Base-by-base conservation (phyloP, 2,329 filamentous ascomycete genomes). In the Periconia macrospinosa region DNA sequence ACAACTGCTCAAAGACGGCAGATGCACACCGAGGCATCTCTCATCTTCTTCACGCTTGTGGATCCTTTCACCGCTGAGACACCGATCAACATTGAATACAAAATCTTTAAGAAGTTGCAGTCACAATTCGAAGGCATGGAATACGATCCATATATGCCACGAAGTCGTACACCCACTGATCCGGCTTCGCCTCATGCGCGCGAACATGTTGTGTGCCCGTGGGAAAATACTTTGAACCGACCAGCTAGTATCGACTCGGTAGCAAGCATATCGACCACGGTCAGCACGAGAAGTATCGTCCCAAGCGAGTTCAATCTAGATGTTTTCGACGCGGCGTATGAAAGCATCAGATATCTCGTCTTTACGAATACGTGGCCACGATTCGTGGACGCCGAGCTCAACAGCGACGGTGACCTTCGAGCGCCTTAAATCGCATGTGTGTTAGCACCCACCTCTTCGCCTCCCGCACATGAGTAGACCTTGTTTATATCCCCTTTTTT, bases 21-120 rank as follows among this genome's bases (percentile, higher is more conserved):
- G 46, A 72, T 72, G 69, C 71, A 70, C 56, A 71, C 60, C 41
- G 70, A 74, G 50, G 71, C 71, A 14, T 70, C 68, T 1, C 65
- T 74, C 41, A 72, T 74, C 53, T 74, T 67, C 59, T 73, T 71
- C 57, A 71, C 70, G 3, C 66, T 74, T n/a, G 47, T 74, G 49
- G 71, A 73, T 49, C 69, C 70, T 9, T 72, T 70, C 55, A 72
- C 70, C 3, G 71, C 71, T 14, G 70, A 73, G 46, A 63, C 62
- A 3, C 69, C 71, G 1, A 73, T 74, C 63, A 74, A 74, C 51
- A 73, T 74, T 52, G 70, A 73, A 37, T 74, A 73, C 64, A 74
- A 73, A 55, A 62, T 73, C 52, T 73, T 72, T 66, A 72, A 70
- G 37, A 60, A 57, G 8, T 57, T 74, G 8, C 71, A 74, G 42